These are phyloP conservation scores for Didymella pomorum DNA, from an alignment of 2,329 filamentous ascomycete species.

Conservation along the genomic window DNA sequence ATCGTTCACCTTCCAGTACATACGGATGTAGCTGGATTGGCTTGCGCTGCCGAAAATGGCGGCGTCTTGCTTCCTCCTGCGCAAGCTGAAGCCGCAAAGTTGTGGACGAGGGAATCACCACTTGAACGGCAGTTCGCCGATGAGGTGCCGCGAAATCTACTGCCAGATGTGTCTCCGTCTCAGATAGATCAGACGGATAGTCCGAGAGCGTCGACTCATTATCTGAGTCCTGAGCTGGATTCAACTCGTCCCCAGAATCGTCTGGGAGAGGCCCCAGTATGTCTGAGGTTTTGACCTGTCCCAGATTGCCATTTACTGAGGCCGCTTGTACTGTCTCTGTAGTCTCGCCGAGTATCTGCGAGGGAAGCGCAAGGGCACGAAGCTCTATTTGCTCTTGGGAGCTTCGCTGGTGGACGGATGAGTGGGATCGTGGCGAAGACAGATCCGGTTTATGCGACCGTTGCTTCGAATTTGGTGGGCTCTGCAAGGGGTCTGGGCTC, in stretches of 20 bases:
- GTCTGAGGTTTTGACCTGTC: conserved; percentile 12
- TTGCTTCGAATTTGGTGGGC: conserved; percentile 22
- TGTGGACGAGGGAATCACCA: conserved; percentile 41
- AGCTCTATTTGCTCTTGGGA: conserved; percentile 21
- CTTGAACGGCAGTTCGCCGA: conserved; percentile 37
- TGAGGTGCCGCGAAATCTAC: conserved; percentile 28
- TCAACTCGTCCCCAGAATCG: conserved; percentile 33
- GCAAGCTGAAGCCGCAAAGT: conserved; percentile 26
- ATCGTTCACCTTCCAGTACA: conserved; percentile 54
- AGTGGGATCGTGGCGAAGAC: conserved; percentile 23
- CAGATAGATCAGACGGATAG: conserved; percentile 30
- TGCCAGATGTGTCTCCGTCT: conserved; percentile 22
- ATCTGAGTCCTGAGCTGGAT: conserved; percentile 22
- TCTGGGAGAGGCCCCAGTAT: conserved; percentile 34
- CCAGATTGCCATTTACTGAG: not conserved
- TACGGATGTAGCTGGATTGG: conserved; percentile 61
- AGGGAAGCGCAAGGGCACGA: conserved; percentile 7
- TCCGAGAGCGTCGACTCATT: conserved; percentile 19
- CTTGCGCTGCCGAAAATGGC: conserved; percentile 55
- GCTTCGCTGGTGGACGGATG: conserved; percentile 7
- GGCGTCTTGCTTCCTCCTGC: conserved; percentile 36
- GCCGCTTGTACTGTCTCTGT: not conserved
- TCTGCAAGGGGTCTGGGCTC: conserved; percentile 45
- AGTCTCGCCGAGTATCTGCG: conserved; percentile 9
- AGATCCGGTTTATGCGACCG: not conserved